Evolutionary conservation across 2,329 filamentous ascomycete species (phyloP), one percentile per base, ranked within the genome.

Genomic region (Gaeumannomyces sp.): DNA sequence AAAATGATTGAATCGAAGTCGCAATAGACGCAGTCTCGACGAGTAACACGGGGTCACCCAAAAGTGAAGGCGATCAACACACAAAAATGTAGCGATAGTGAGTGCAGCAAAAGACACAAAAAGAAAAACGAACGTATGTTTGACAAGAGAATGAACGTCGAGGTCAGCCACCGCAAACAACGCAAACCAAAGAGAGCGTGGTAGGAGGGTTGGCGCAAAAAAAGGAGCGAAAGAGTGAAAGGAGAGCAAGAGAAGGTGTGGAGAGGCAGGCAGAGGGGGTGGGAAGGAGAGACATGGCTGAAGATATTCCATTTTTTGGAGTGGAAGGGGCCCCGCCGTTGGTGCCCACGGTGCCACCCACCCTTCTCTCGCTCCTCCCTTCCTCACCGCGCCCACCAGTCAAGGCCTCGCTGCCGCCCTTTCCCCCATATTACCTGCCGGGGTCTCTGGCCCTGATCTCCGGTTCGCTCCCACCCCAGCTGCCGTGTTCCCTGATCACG

Each of bases 41-140:
- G 50, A n/a, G 61, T 57, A n/a, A n/a, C 45, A 8, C 16, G 45
- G 45, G 16, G 5, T 22, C 10, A 50, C 19, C 45, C 45, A 59
- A 27, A 59, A 60, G 59, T 56, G 62, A 60, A 53, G 66, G 66
- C 64, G 64, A 64, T 67, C 64, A 65, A 66, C 65, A 67, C 65
- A 63, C 25, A 61, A 25, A n/a, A 29, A 27, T 38, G 22, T 59
- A 59, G 3, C 35, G 60, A 31, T 38, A 28, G 59, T 45, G 19
- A 45, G 14, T 28, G 28, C 57, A 22, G 25, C 22, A 59, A 59
- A 59, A 58, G 3, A 27, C 11, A 16, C 11, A 19, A 25, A 59
- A 5, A 29, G 6, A 59, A 13, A 29, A 60, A 33, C 1, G 59
- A 29, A 16, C 19, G 59, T 35, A 5, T n/a, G 29, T n/a, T n/a